A percentile compares a stretch with the other conserved stretches of the same genome.
Evolutionary conservation across 306 rosid genomes (phyloP).

Genomic region (Quillaja saponaria): DNA sequence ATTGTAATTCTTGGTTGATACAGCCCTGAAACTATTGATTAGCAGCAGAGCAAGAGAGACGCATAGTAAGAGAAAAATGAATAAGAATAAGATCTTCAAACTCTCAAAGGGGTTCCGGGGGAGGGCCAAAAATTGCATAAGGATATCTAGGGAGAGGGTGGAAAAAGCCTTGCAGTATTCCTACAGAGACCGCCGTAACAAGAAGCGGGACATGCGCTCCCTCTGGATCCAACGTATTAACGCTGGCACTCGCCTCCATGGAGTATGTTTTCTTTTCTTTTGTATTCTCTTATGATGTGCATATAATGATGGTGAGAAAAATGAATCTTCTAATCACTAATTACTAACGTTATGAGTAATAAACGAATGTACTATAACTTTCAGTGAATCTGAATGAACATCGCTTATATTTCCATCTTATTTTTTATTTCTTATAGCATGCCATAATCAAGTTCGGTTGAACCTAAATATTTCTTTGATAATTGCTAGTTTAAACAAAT

Average conservation of each 20-base stretch:
- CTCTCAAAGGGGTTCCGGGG: slow-evolving; percentile 96
- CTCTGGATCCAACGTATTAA: slow-evolving; percentile 96
- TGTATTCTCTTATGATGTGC: slow-evolving; percentile 9
- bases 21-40: too few relatives aligned
- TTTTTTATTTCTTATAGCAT: neutral
- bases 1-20: too few relatives aligned
- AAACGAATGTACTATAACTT: slow-evolving; percentile 16
- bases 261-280: slow-evolving; percentile 51
- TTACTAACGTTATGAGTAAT: neutral
- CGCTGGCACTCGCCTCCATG: slow-evolving; percentile 88
- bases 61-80: slow-evolving; percentile 45
- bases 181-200: slow-evolving; percentile 91
- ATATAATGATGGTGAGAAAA: neutral
- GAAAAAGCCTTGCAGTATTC: slow-evolving; percentile 99
- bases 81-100: slow-evolving; percentile 81
- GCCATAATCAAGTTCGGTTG: neutral
- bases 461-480: neutral
- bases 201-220: slow-evolving; percentile 93
- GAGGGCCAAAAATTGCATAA: slow-evolving; percentile 94
- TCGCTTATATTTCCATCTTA: neutral
- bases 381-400: neutral
- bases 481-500: neutral
- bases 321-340: neutral
- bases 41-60: too few relatives aligned
- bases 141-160: slow-evolving; percentile 95